These are phyloP conservation scores for Salix suchowensis DNA, from an alignment of 345 rosid species.

Conservation along the genomic window DNA sequence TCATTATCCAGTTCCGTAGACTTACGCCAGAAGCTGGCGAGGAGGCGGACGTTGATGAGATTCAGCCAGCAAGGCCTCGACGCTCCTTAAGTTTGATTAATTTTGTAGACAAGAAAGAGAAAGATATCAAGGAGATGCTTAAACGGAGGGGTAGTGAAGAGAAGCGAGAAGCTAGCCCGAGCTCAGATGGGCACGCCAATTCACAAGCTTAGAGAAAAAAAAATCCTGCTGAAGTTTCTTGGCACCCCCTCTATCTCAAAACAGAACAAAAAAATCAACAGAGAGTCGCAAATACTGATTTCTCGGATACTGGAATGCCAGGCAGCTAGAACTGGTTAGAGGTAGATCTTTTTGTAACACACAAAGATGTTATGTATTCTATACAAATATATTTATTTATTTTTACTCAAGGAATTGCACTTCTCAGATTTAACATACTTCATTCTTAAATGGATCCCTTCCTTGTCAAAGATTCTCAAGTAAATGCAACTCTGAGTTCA, in stretches of 20 bases:
- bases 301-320: background rate
- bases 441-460: too few relatives aligned
- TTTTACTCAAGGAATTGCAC: background rate
- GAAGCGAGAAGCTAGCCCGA: slow-evolving; percentile 36
- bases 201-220: slow-evolving; percentile 24
- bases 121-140: slow-evolving; percentile 37
- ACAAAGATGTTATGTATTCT: background rate
- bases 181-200: slow-evolving; percentile 27
- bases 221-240: background rate
- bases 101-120: slow-evolving; percentile 54
- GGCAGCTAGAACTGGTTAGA: background rate
- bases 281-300: background rate
- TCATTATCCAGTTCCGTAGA: slow-evolving; percentile 53
- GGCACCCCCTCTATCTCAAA: background rate
- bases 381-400: background rate
- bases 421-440: too few relatives aligned
- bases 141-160: slow-evolving; percentile 42
- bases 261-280: background rate
- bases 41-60: slow-evolving; percentile 35
- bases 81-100: slow-evolving; percentile 22
- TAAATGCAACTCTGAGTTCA: too few relatives aligned
- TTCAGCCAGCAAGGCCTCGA: slow-evolving; percentile 44
- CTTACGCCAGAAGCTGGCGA: slow-evolving; percentile 38
- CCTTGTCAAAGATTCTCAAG: too few relatives aligned
- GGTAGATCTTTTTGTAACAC: slow-evolving; percentile 1